Evolutionary conservation across 768 basidiomycete species (phyloP).

Genomic region (Leccinum longicurvipes): DNA sequence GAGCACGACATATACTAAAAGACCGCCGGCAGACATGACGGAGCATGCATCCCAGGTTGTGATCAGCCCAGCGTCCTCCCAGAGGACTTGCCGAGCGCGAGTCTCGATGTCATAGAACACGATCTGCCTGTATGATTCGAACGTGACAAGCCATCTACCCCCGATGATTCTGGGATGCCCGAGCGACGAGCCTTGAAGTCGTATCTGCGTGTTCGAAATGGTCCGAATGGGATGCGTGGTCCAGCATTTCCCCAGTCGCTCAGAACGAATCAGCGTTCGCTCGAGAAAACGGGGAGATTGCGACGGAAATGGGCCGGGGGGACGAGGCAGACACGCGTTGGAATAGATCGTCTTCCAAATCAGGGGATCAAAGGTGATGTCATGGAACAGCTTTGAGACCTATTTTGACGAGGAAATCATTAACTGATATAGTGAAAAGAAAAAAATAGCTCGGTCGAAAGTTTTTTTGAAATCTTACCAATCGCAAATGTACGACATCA

Average conservation of each 20-base stretch:
- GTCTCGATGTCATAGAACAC: conserved; percentile 1
- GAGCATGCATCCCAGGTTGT: neutral
- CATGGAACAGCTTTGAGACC: conserved; percentile 5
- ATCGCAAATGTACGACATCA: neutral
- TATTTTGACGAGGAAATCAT: neutral
- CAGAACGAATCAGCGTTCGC: conserved; percentile 1
- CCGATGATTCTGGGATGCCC: conserved; percentile 3
- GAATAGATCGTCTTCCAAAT: conserved; percentile 10
- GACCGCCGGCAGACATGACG: neutral
- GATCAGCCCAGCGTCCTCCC: neutral
- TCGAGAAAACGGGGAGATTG: conserved; percentile 9
- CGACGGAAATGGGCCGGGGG: conserved; percentile 6
- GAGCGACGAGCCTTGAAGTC: neutral
- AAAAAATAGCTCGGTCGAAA: neutral
- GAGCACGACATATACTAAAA: neutral
- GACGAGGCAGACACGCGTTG: conserved; percentile 1
- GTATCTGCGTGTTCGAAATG: neutral
- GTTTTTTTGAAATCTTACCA: neutral
- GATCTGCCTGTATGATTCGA: neutral
- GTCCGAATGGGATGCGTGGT: conserved; percentile 4
- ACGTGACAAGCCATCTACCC: conserved; percentile 6
- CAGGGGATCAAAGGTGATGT: neutral
- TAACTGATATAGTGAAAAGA: neutral
- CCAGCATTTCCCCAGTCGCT: conserved; percentile 4
- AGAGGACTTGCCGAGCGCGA: neutral